These are phyloP conservation scores for Triadica sebifera DNA, from an alignment of 345 rosid genomes.

Conservation along the genomic window DNA sequence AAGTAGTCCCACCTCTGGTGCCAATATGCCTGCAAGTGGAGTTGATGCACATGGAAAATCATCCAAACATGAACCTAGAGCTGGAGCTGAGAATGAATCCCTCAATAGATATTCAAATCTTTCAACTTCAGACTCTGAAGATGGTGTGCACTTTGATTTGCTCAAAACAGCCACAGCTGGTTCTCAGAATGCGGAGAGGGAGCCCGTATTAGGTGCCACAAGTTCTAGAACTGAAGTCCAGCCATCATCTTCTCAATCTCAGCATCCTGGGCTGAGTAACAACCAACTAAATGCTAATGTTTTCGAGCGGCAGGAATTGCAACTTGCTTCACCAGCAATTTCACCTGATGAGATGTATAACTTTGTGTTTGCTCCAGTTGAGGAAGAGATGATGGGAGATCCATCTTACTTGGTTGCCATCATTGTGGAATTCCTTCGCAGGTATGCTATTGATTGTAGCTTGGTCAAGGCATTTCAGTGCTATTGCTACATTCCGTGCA, in stretches of 20 bases:
- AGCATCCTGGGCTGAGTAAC: constrained; percentile 39
- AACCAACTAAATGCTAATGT: constrained; percentile 46
- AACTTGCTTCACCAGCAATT: constrained; percentile 70
- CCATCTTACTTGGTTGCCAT: constrained; percentile 80
- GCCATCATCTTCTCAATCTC: constrained; percentile 36
- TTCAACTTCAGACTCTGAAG: constrained; percentile 57
- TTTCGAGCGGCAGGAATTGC: constrained; percentile 63
- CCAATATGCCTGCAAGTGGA: constrained; percentile 39
- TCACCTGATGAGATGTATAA: constrained; percentile 93
- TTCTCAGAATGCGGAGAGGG: constrained; percentile 38
- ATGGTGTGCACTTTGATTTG: constrained; percentile 32
- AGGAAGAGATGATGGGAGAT: constrained; percentile 84
- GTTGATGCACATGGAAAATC: constrained; percentile 35
- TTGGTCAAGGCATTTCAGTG: constrained; percentile 10
- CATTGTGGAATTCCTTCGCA: constrained; percentile 77
- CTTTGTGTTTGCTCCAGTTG: constrained; percentile 78
- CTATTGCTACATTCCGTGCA: neutral
- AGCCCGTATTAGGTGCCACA: constrained; percentile 30
- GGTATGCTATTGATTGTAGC: constrained; percentile 43
- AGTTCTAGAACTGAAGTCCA: constrained; percentile 34
- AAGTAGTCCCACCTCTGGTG: constrained; percentile 26
- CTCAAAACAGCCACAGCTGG: constrained; percentile 38
- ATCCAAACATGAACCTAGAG: constrained; percentile 30
- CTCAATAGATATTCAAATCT: constrained; percentile 34
- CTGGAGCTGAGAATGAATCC: constrained; percentile 33